Evolutionary conservation across 1,139 yeast genomes (phyloP).

Genomic region (Blastobotrys persicus): DNA sequence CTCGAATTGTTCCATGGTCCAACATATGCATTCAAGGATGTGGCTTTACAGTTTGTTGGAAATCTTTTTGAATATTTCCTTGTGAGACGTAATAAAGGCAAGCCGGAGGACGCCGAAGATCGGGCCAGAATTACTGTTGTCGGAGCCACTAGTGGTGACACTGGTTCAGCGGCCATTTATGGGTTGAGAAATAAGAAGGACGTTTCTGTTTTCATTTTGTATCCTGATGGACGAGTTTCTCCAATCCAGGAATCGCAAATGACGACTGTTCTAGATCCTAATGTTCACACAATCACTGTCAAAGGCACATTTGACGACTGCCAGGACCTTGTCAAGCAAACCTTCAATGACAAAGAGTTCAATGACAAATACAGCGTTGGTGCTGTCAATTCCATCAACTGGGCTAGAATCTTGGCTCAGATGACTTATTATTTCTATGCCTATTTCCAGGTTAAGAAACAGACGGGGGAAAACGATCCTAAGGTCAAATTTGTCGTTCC

Average conservation of each 20-base stretch:
- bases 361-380: conserved; percentile 90
- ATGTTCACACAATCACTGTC: conserved; percentile 92
- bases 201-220: conserved; percentile 90
- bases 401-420: conserved; percentile 98
- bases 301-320: conserved; percentile 98
- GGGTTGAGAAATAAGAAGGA: conserved; percentile 96
- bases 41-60: conserved; percentile 96
- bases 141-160: conserved; percentile 99
- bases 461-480: conserved; percentile 34
- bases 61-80: conserved; percentile 91
- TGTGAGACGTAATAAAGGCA: conserved; percentile 66
- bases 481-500: conserved; percentile 84
- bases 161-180: conserved; percentile 98
- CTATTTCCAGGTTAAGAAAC: conserved; percentile 67
- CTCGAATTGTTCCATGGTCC: conserved; percentile 98
- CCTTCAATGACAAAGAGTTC: conserved; percentile 84
- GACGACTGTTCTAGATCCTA: conserved; percentile 94
- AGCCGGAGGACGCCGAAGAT: conserved; percentile 50
- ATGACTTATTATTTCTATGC: conserved; percentile 94
- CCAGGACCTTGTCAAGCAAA: conserved; percentile 91
- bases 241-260: conserved; percentile 98
- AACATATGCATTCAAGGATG: conserved; percentile 97
- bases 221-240: conserved; percentile 96
- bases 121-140: conserved; percentile 89
- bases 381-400: conserved; percentile 96